Evolutionary conservation across 2,329 filamentous ascomycete species (phyloP), one percentile per base, ranked within the genome.

Genomic region (Colletotrichum navitas): DNA sequence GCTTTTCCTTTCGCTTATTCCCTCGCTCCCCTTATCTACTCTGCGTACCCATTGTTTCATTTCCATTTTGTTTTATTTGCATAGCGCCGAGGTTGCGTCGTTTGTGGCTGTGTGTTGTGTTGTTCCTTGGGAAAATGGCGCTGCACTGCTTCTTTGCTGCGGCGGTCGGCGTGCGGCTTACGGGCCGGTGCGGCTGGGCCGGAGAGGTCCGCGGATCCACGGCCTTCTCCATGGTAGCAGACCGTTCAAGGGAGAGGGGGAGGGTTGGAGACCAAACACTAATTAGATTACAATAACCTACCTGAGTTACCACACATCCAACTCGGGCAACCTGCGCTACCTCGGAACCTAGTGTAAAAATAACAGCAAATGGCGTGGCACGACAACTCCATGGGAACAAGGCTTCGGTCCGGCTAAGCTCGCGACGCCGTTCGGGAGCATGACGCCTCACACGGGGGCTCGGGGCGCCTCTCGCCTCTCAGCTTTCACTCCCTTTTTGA

Each of bases 341-440:
- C 41, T 43, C 21, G 43, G 8, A n/a, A 11, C 43, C 43, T 45
- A 14, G 43, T 45, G 7, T 45, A n/a, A n/a, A 45, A 45, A n/a
- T n/a, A 45, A 45, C 11, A n/a, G n/a, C 43, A 36, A 10, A 55
- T 7, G 52, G 21, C 12, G 32, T 49, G 29, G 32, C 14, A 41
- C 14, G 6, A 18, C 59, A 41, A 60, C 56, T 26, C 39, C 39
- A 58, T 49, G 36, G 61, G 54, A 32, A 41, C 45, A 60, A 58
- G 34, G 59, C 68, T 59, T 59, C 68, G 68, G 59, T 34, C 52
- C 59, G 54, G 47, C n/a, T 45, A 63, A 59, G 68, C 59, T 60
- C 59, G 52, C 68, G 49, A 51, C 68, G 45, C 68, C 65, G 68
- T 68, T 54, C 64, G 68, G 68, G 68, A 71, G 64, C 39, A 64